phyloP scores from a whole-genome alignment of 305 asterid genomes.

The Solanum aculeatissimum region DNA sequence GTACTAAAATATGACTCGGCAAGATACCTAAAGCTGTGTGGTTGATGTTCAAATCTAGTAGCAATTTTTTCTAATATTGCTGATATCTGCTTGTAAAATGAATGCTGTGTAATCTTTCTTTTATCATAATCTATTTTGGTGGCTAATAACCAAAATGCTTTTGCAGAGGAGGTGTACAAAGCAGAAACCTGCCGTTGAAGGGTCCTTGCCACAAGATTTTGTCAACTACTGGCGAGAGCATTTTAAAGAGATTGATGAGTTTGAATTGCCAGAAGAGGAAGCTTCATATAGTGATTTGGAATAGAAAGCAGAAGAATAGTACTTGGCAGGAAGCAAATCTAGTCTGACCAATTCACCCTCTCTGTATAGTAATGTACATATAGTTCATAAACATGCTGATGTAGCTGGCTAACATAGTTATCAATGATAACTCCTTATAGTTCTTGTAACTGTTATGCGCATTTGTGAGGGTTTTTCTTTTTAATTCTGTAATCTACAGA shows the following conservation, averaged over 20 bases:
- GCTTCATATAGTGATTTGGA: slow-evolving; percentile 33
- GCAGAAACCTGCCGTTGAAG: slow-evolving; percentile 7
- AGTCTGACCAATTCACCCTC: neutral
- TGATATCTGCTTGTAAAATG: neutral
- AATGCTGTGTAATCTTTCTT: neutral
- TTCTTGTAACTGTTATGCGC: neutral
- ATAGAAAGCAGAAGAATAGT: neutral
- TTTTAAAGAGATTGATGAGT: slow-evolving; percentile 68
- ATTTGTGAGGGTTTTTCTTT: neutral
- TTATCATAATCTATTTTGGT: neutral
- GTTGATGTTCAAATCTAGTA: neutral
- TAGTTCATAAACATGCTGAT: neutral
- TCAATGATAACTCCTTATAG: neutral
- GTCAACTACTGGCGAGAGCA: slow-evolving; percentile 52
- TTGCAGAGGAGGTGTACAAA: slow-evolving; percentile 40
- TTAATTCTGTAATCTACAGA: no score
- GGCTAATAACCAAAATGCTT: neutral
- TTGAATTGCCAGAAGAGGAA: slow-evolving; percentile 71
- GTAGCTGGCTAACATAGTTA: neutral
- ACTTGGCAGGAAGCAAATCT: neutral
- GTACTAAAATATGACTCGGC: neutral
- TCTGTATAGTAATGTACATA: neutral
- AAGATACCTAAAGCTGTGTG: neutral
- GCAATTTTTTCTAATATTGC: neutral
- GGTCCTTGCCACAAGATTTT: slow-evolving; percentile 36